These are phyloP conservation scores for Lachnellula suecica DNA, from an alignment of 2,329 filamentous ascomycete species.

Conservation along the genomic window DNA sequence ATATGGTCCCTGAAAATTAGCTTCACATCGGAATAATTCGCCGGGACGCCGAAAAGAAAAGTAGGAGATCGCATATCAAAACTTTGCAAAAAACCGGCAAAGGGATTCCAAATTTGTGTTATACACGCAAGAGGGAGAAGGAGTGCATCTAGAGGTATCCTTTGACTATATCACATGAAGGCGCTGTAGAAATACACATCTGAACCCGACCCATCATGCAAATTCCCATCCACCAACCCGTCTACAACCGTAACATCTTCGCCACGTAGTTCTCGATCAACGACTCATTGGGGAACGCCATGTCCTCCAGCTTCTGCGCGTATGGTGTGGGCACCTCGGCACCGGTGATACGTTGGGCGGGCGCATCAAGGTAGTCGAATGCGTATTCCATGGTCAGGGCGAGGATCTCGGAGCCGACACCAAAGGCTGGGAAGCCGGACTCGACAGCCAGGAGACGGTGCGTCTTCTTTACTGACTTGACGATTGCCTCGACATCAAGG, in stretches of 20 bases:
- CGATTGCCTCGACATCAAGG: constrained; percentile 89
- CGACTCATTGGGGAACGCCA: constrained; percentile 89
- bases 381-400: constrained; percentile 96
- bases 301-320: constrained; percentile 86
- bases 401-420: constrained; percentile 88
- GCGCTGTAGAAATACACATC: constrained; percentile 21
- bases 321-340: constrained; percentile 98
- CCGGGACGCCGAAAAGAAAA: too few relatives aligned
- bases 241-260: constrained; percentile 81
- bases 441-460: constrained; percentile 87
- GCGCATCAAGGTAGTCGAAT: constrained; percentile 95
- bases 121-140: neutral
- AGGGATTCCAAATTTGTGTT: neutral
- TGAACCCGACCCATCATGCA: constrained; percentile 6
- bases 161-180: constrained; percentile 21
- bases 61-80: too few relatives aligned
- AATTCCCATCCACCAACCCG: neutral
- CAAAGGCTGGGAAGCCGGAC: constrained; percentile 94
- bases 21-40: too few relatives aligned
- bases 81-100: too few relatives aligned
- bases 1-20: too few relatives aligned
- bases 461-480: constrained; percentile 99
- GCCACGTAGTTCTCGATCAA: constrained; percentile 85
- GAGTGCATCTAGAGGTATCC: constrained; percentile 16
- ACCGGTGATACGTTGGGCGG: constrained; percentile 90